A percentile compares a stretch with the other conserved stretches of the same genome.
These are phyloP conservation scores for Trichoderma sp. DNA, from an alignment of 2,329 filamentous ascomycete species.

Conservation along the genomic window DNA sequence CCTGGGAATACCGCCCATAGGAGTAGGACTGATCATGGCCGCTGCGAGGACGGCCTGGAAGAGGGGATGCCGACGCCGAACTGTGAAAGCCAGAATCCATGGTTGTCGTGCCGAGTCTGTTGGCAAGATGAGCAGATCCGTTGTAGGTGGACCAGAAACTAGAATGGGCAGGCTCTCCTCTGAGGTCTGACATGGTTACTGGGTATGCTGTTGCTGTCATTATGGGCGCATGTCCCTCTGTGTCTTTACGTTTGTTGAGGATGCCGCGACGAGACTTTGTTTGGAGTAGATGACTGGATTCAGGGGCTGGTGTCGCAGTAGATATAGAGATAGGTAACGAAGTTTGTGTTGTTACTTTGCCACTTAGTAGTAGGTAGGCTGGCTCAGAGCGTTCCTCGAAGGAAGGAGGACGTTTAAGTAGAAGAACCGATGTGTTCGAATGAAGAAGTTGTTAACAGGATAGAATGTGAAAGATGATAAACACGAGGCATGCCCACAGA, in stretches of 20 bases:
- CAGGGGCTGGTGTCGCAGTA: neutral
- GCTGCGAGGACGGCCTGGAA: conserved; percentile 49
- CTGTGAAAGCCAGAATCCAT: conserved; percentile 50
- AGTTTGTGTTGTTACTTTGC: neutral
- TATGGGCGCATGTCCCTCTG: conserved; percentile 53
- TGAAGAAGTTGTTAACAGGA: neutral
- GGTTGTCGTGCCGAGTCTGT: conserved; percentile 45
- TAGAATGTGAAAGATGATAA: conserved; percentile 34
- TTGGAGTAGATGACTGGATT: neutral
- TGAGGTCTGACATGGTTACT: conserved; percentile 62
- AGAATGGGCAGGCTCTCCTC: conserved; percentile 56
- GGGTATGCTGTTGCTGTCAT: conserved; percentile 58
- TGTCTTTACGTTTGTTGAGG: conserved; percentile 17
- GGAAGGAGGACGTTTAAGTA: neutral
- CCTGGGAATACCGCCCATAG: conserved; percentile 54
- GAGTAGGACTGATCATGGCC: conserved; percentile 49
- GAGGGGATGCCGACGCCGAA: conserved; percentile 45
- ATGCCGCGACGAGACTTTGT: neutral
- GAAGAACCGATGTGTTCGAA: neutral
- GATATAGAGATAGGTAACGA: neutral
- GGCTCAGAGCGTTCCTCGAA: neutral
- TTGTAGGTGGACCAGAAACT: conserved; percentile 59
- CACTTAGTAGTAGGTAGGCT: neutral
- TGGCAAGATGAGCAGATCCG: conserved; percentile 51
- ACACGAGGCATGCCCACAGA: conserved; percentile 41